Base-by-base conservation (phyloP, 139 green algal genomes). In the Micractinium sp. region DNA sequence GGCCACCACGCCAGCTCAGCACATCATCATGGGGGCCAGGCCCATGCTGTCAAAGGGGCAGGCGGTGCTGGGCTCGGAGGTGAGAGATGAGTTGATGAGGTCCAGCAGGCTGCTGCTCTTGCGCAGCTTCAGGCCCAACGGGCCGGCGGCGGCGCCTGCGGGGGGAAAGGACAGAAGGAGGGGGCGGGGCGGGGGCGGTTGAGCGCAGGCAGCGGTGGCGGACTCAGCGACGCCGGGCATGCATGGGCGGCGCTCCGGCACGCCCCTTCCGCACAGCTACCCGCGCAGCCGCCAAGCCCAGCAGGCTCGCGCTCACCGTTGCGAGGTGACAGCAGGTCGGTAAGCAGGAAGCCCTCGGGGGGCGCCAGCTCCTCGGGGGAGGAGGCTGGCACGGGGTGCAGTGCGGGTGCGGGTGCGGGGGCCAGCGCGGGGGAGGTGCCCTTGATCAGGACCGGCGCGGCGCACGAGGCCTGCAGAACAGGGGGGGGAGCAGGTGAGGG, bases 31-130 rank as follows among this genome's bases (percentile, higher is more conserved):
- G 78, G 78, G 78, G 29, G 78, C 47, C 29, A 67, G 78, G 78
- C 78, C 78, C 77, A 82, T 82, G 77, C 77, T 39, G 77, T 39
- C 77, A 60, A 56, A 56, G 7, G 14, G 19, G 78, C 41, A 56
- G 78, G 78, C 41, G 74, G 74, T 16, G 29, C 1, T 16, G 9
- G 33, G 1, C 3, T 84, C 41, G 41, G 41, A 61, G 41, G 31
- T 36, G 31, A 93, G 74, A 2, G 87, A 41, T 5, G 82, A 61
- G 67, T 95, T 95, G 87, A 95, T 93, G 60, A 95, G 80, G 83
- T 94, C 84, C 36, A 95, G 81, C 85, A 95, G 88, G 61, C 87
- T 93, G 27, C 79, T 39, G 35, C 76, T 89, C 86, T 95, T 95
- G 39, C 41, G 74, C 38, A 95, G 90, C 56, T 88, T 88, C 78